Evolutionary conservation across 306 rosid species (phyloP).

Genomic region (Morella rubra): DNA sequence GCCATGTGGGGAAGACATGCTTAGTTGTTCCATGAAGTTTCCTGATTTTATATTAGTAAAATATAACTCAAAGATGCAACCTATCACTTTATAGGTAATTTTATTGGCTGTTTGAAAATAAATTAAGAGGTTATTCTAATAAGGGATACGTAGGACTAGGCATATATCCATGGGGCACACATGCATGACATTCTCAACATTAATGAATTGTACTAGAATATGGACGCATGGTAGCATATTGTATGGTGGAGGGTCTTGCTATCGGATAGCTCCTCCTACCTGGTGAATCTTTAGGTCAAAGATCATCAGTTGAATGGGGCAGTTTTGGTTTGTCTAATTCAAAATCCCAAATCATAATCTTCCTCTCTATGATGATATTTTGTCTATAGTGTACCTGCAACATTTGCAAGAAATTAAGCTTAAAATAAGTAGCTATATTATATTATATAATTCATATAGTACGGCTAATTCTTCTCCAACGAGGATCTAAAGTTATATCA

Average conservation of each 20-base stretch:
- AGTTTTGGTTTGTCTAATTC: slow-evolving; percentile 29
- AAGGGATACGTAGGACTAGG: slow-evolving; percentile 15
- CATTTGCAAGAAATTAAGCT: slow-evolving; percentile 1
- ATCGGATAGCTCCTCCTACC: slow-evolving; percentile 45
- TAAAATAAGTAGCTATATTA: neutral
- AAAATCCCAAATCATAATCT: slow-evolving; percentile 37
- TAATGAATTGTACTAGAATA: slow-evolving; percentile 6
- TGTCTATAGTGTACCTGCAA: slow-evolving; percentile 27
- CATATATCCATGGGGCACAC: slow-evolving; percentile 43
- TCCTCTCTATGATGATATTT: slow-evolving; percentile 30
- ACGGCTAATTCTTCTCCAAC: neutral
- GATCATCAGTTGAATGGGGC: slow-evolving; percentile 53
- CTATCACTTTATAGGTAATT: slow-evolving; percentile 14
- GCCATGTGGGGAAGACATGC: slow-evolving; percentile 28
- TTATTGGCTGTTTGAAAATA: slow-evolving; percentile 12
- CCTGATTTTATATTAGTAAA: neutral
- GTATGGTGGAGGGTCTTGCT: slow-evolving; percentile 46
- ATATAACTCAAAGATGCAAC: neutral
- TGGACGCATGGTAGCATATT: slow-evolving; percentile 20
- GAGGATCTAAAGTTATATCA: neutral
- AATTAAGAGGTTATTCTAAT: neutral
- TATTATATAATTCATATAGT: too few relatives aligned
- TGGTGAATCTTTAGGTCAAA: slow-evolving; percentile 71
- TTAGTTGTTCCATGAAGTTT: slow-evolving; percentile 29
- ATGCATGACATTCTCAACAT: slow-evolving; percentile 22